These are phyloP conservation scores for Orbilia ellipsospora DNA, from an alignment of 2,329 filamentous ascomycete species.

Conservation along the genomic window DNA sequence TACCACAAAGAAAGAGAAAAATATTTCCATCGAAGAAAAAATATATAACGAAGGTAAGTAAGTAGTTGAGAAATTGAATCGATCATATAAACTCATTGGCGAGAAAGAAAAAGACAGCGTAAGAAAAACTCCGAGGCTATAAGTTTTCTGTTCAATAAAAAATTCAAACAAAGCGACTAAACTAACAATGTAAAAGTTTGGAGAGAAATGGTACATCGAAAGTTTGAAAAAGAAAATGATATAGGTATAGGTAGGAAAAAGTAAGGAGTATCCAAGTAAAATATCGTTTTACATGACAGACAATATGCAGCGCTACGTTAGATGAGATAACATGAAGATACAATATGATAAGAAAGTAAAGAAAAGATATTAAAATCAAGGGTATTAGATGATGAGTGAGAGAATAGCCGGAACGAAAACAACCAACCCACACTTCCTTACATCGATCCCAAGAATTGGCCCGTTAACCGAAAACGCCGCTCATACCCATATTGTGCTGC, in stretches of 20 bases:
- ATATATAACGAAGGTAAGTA: neutral
- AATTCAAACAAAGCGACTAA: neutral
- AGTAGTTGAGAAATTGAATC: constrained; percentile 11
- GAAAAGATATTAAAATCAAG: constrained; percentile 9
- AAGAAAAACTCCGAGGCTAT: constrained; percentile 48
- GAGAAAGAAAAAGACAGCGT: constrained; percentile 13
- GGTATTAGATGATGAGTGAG: constrained; percentile 41
- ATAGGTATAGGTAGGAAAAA: constrained; percentile 2
- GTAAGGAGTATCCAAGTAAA: constrained; percentile 11
- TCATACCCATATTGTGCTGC: constrained; percentile 26
- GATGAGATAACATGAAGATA: constrained; percentile 18
- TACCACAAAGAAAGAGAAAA: neutral
- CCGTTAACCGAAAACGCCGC: constrained; percentile 35
- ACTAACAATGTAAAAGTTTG: neutral
- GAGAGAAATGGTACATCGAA: neutral
- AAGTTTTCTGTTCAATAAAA: constrained; percentile 25
- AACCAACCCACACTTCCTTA: constrained; percentile 4
- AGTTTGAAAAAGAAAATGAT: constrained; percentile 18
- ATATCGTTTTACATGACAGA: constrained; percentile 49
- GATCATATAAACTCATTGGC: constrained; percentile 18
- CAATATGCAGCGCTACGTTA: constrained; percentile 50
- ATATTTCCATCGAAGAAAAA: constrained; percentile 2
- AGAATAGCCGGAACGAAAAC: neutral
- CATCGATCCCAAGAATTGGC: constrained; percentile 5
- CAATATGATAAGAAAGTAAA: constrained; percentile 21